phyloP scores from a whole-genome alignment of 2,329 filamentous ascomycete species.

The Penicillium nordicum region DNA sequence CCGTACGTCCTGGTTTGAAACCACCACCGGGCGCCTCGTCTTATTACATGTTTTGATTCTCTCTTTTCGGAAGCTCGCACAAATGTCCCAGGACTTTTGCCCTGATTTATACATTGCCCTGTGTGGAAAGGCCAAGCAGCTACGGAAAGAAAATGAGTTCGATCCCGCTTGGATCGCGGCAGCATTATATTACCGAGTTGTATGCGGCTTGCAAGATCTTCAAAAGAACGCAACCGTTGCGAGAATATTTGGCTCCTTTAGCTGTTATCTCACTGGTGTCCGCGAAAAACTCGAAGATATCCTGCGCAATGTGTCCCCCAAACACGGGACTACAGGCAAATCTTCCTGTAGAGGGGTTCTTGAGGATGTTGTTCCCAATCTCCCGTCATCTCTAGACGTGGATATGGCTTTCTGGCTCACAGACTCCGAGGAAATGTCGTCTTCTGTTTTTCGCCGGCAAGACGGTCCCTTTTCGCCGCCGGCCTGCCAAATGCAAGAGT shows the following conservation, averaged over 20 bases:
- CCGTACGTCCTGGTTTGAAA: slow-evolving; percentile 2
- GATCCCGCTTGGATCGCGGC: slow-evolving; percentile 17
- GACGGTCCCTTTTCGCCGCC: neutral
- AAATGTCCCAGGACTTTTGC: slow-evolving; percentile 17
- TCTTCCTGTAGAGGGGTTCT: neutral
- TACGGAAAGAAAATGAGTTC: neutral
- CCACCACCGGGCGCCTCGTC: slow-evolving; percentile 7
- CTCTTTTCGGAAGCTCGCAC: slow-evolving; percentile 15
- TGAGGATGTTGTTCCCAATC: slow-evolving; percentile 2
- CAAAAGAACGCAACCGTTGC: neutral
- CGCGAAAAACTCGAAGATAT: slow-evolving; percentile 4
- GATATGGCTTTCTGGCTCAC: slow-evolving; percentile 5
- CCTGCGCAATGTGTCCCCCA: neutral
- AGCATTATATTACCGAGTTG: slow-evolving; percentile 17
- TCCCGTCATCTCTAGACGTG: neutral
- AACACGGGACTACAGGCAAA: neutral
- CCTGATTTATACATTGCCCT: slow-evolving; percentile 10
- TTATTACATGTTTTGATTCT: slow-evolving; percentile 18
- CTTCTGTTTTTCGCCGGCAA: neutral
- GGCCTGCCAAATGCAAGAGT: neutral
- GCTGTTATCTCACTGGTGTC: neutral
- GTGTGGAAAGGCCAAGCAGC: slow-evolving; percentile 5
- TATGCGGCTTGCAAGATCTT: slow-evolving; percentile 8
- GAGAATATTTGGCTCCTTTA: slow-evolving; percentile 5
- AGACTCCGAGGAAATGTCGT: neutral